Evolutionary conservation across 352 stramenopile genomes (phyloP), one percentile per base, ranked within the genome.

Genomic region (Phytopythium delawarense): DNA sequence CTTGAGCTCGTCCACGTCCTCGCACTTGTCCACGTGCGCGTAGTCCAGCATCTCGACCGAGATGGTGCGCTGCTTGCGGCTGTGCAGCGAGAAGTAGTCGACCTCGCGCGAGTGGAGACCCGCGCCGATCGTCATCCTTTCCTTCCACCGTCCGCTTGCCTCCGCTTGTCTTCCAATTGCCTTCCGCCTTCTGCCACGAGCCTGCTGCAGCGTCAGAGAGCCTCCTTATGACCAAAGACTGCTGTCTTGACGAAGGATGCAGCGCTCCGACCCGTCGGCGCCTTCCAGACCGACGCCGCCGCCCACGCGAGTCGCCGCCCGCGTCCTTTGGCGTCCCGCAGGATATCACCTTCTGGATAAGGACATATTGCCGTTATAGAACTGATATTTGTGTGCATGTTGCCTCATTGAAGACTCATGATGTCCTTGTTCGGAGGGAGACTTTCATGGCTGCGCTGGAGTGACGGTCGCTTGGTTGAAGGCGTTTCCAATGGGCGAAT

Each of bases 1-100:
- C 55, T 92, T 90, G 25, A 98, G 76, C 66, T 96, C 78, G 32
- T 96, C 75, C 39, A 92, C 21, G 68, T 97, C 80, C 12, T 61
- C 57, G 71, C 91, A 96, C 48, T 85, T 84, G 34, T 84, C 76
- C 21, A 98, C 89, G 70, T 96, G 98, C 30, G 62, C 73, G 58
- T 98, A 98, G 78, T 98, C 94, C 37, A 98, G 74, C 79, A 96
- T 94, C 37, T 96, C 85, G 61, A 97, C 77, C 25, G 87, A 75
- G 40, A 96, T 81, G 8, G 76, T 63, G 59, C 81, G 85, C 55
- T 68, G 76, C 67, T 86, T 89, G 64, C 82, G 81, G 51, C 67
- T 89, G 57, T 94, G 78, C 23, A 94, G 74, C 55, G 76, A 81
- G 68, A 92, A 94, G 66, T 78, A 92, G 65, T 94, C 84, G 21